A percentile compares a stretch with the other conserved stretches of the same genome.
These are phyloP conservation scores for Arxiozyma telluris DNA, from an alignment of 1,139 yeast genomes.

Conservation along the genomic window DNA sequence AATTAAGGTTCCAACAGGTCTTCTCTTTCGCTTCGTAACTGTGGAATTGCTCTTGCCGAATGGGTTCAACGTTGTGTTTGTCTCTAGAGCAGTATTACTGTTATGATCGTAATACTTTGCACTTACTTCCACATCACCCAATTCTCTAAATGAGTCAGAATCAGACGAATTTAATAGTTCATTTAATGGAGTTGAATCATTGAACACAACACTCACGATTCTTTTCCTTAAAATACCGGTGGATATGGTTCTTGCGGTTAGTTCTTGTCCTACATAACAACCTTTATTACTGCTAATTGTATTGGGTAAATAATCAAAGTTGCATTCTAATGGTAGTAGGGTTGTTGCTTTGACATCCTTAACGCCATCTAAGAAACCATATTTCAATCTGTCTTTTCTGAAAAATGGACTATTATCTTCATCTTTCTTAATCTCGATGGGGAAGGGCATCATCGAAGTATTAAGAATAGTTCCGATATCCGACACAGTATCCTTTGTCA, in stretches of 20 bases:
- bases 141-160: slow-evolving; percentile 4
- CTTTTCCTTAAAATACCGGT: slow-evolving; percentile 78
- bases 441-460: slow-evolving; percentile 21
- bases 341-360: slow-evolving; percentile 39
- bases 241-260: slow-evolving; percentile 80
- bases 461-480: slow-evolving; percentile 31
- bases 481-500: slow-evolving; percentile 35
- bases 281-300: slow-evolving; percentile 85
- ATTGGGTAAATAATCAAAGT: slow-evolving; percentile 63
- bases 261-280: slow-evolving; percentile 92
- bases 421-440: slow-evolving; percentile 15
- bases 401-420: slow-evolving; percentile 29
- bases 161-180: slow-evolving; percentile 4
- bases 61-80: slow-evolving; percentile 7
- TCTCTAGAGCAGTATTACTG: neutral
- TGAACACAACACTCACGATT: slow-evolving; percentile 60
- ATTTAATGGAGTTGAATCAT: slow-evolving; percentile 6
- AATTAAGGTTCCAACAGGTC: slow-evolving; percentile 52
- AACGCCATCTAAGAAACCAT: slow-evolving; percentile 61
- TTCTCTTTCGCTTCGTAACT: slow-evolving; percentile 28
- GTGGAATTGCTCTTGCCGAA: slow-evolving; percentile 5
- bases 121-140: slow-evolving; percentile 12
- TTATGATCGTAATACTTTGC: slow-evolving; percentile 1
- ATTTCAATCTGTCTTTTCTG: slow-evolving; percentile 41
- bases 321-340: slow-evolving; percentile 73